Evolutionary conservation across 306 rosid species (phyloP), one percentile per base, ranked within the genome.

Genomic region (Ormosia emarginata): DNA sequence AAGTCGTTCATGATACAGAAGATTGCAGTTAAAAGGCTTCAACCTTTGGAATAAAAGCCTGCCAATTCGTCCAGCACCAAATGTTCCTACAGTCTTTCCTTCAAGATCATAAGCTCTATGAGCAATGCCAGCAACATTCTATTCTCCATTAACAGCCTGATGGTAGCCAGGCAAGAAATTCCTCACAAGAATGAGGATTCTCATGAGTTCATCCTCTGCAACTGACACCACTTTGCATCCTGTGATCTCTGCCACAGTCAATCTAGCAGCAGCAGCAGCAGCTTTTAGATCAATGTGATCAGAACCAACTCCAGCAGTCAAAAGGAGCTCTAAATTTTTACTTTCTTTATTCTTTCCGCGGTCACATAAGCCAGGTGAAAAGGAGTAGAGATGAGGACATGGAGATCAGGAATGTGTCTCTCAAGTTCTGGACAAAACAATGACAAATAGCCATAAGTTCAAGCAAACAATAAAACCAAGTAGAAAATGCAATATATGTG

Each of bases 351-450:
- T 80, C 98, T 89, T 85, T 93, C 99, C 0, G 95, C 99, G 1
- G 99, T 95, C 40, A 95, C 98, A 75, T 95, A 95, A 41, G 99
- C 99, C 5, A 98, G 99, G 68, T 95, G 99, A 88, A 95, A 95
- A 11, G 99, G 99, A 2, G 99, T 95, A 1, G 97, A 81, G 75
- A 95, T 95, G 79, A 95, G 93, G 72, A 95, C 99, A 75, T 95
- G 90, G 39, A 92, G 90, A 78, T 93, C 99, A 61, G 88, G 90
- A 79, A 95, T 87, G 75, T 95, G 98, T 72, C 88, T 93, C 83
- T 95, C 99, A 52, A 93, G 99, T 67, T 86, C 99, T 95, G 90
- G 1, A n/a, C 65, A 79, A 14, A 65, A 74, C 0, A 5, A 73
- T 65, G 84, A 29, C 41, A 69, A 62, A 55, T 36, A 53, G 12